Evolutionary conservation across 2,329 filamentous ascomycete species (phyloP), one percentile per base, ranked within the genome.

Genomic region (Penicillium sp.): DNA sequence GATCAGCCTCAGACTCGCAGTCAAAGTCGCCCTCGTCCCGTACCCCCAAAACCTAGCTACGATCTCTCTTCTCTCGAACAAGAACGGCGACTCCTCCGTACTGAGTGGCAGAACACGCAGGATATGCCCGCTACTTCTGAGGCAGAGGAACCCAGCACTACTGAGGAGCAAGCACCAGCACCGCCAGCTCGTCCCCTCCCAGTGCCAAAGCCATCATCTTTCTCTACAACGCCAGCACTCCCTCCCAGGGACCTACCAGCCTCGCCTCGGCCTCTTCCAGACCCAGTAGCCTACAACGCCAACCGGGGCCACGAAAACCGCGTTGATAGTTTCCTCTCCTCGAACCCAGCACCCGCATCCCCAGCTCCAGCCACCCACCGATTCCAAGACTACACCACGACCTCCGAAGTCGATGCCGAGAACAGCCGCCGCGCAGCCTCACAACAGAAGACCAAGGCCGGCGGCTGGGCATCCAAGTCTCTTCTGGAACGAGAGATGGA

Each of bases 401-500:
- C 82, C 4, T 76, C 80, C 6, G 83, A 86, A 70, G 78, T 82
- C 52, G 79, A 82, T 43, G 76, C 74, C 11, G 82, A 85, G 62
- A 82, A 84, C 59, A 77, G 77, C 47, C 79, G 82, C 16, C 82
- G 84, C 16, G 61, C 77, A 2, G 79, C 79, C 1, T 79, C 82
- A 0, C 83, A 85, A 59, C 71, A 79, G 49, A 82, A 82, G 66
- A 86, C 84, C 31, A 81, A 81, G 59, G 82, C 82, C 13, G 81
- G 79, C 20, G 82, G 81, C 2, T 85, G 82, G 83, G 83, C 83
- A 0, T 81, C 79, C n/a, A 86, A 85, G 66, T 85, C 82, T 3
- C 76, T 88, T 2, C 76, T 87, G 4, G 84, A 87, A 66, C 81
- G 84, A 8, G 85, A 88, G 62, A 88, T 87, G 85, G 85, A 88